Percentiles rank a stretch among this genome's conserved stretches.
Conservation (phyloP, 2,329 filamentous ascomycete genomes). For the Fonsecaea nubica region DNA sequence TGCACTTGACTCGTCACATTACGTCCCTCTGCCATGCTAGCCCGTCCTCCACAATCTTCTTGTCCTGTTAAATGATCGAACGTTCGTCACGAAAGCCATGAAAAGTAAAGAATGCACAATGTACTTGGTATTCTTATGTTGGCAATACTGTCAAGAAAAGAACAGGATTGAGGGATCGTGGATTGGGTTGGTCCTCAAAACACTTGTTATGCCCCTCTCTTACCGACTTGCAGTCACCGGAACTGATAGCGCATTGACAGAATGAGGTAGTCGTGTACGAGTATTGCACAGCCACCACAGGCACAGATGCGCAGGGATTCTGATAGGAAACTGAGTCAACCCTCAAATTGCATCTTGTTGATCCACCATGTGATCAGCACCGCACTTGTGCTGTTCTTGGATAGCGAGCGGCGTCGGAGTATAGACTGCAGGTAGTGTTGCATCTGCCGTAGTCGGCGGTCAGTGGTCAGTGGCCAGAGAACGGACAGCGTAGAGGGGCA, state of each 20-base stretch:
- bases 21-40: conserved; percentile 34
- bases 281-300: neutral
- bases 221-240: neutral
- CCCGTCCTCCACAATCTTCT: conserved; percentile 5
- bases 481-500: neutral
- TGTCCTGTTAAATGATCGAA: no score
- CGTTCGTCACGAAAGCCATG: no score
- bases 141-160: no score
- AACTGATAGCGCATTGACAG: neutral
- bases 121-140: no score
- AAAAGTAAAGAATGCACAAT: no score
- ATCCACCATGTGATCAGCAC: conserved; percentile 9
- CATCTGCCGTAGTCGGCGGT: neutral
- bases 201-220: no score
- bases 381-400: neutral
- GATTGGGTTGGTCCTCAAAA: no score
- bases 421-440: neutral
- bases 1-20: conserved; percentile 34
- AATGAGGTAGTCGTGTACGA: neutral
- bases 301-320: neutral
- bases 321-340: neutral
- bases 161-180: no score
- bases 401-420: neutral
- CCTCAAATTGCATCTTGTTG: conserved; percentile 11
- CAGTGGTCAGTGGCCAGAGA: neutral